These are phyloP conservation scores for Epichloe amarillans DNA, from an alignment of 2,329 filamentous ascomycete species.

Conservation along the genomic window DNA sequence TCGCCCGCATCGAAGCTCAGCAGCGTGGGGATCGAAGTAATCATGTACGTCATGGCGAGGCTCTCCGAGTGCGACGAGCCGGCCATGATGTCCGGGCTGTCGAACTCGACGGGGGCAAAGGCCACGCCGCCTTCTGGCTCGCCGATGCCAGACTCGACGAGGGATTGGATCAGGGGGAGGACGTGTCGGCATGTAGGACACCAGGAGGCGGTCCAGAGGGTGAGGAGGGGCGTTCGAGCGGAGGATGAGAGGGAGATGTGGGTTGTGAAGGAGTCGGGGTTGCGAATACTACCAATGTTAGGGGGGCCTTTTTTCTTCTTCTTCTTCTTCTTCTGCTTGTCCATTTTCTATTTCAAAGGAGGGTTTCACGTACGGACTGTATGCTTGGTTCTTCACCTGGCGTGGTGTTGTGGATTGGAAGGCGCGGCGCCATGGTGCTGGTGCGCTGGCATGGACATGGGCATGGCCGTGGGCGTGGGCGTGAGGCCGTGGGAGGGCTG, in stretches of 20 bases:
- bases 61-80: slow-evolving; percentile 14
- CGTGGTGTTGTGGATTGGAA: slow-evolving; percentile 6
- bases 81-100: slow-evolving; percentile 42
- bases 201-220: slow-evolving; percentile 47
- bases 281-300: slow-evolving; percentile 33
- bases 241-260: slow-evolving; percentile 43
- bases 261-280: slow-evolving; percentile 38
- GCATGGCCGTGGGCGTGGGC: no score
- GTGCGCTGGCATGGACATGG: no score
- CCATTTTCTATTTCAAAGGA: background rate
- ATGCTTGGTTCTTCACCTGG: slow-evolving; percentile 10
- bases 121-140: slow-evolving; percentile 42
- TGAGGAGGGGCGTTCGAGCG: slow-evolving; percentile 40
- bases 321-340: no score
- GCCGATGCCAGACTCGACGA: slow-evolving; percentile 38
- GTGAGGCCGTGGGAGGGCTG: background rate
- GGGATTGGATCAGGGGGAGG: slow-evolving; percentile 34
- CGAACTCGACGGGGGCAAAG: slow-evolving; percentile 42
- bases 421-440: background rate
- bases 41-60: slow-evolving; percentile 42
- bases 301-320: no score
- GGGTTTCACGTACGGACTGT: slow-evolving; percentile 8
- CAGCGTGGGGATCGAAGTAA: slow-evolving; percentile 43
- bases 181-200: slow-evolving; percentile 41
- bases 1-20: slow-evolving; percentile 44